Base-by-base conservation (phyloP, 2,329 filamentous ascomycete genomes). In the Epichloe brachyelytri region DNA sequence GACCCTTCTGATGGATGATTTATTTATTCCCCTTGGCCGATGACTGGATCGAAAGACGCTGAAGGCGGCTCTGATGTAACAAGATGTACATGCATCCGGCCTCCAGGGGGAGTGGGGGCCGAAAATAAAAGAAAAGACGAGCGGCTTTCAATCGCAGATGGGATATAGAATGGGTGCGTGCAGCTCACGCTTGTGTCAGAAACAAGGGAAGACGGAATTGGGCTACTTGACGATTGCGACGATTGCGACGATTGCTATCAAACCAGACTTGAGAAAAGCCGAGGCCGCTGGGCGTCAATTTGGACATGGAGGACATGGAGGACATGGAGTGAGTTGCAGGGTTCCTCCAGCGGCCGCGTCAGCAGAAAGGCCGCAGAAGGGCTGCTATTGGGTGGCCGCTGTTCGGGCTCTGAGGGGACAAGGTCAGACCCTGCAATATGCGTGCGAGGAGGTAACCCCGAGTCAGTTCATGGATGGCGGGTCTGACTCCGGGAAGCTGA, bases 1-100 rank as follows among this genome's bases (percentile, higher is more conserved):
- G 69, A 63, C 48, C 68, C 64, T 52, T 59, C 60, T 44, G 61
- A 64, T 20, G 53, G 54, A 54, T 56, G 55, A 58, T 37, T 56
- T 54, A 57, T 33, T 1, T 12, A 57, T 33, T 1, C 10, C 7
- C 7, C 8, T 11, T 5, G 19, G 14, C 33, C 19, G 4, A 30
- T 14, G 15, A 11, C 15, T 38, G 19, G 15, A 19, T 26, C 20
- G 4, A 49, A 44, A 44, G 26, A 44, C 34, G 40, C 19, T 38
- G 15, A 30, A 41, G 40, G 17, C 14, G 3, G 40, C 19, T 33
- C 26, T 20, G 12, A 22, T 30, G 48, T 41, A 10, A 38, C 39
- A 43, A 12, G 33, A 39, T 39, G n/a, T 17, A 22, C 15, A 37
- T 46, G 8, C 15, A 39, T 19, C 26, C 22, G 3, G 22, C n/a